Evolutionary conservation across 2,329 filamentous ascomycete genomes (phyloP).

Genomic region (Colletotrichum sidae): DNA sequence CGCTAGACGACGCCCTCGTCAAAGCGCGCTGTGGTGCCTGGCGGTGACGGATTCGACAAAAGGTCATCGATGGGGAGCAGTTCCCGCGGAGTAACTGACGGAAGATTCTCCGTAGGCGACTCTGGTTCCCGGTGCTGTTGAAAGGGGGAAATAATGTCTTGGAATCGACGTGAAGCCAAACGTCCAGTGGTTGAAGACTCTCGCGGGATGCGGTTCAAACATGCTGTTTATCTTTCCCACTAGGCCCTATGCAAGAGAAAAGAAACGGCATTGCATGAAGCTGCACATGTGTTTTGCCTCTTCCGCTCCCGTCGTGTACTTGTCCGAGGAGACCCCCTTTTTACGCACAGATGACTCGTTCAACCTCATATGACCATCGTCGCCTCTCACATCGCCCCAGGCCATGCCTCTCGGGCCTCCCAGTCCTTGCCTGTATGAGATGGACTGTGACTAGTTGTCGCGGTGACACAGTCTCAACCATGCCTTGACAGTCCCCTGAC

Average conservation of each 20-base stretch:
- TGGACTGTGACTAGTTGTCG: constrained; percentile 6
- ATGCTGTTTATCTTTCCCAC: neutral
- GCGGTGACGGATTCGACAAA: constrained; percentile 8
- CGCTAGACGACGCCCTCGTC: constrained; percentile 30
- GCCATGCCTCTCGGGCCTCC: neutral
- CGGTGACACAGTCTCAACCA: constrained; percentile 21
- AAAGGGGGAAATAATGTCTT: constrained; percentile 20
- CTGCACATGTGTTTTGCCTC: constrained; percentile 7
- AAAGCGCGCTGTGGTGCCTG: constrained; percentile 27
- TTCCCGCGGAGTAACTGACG: neutral
- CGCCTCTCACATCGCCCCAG: neutral
- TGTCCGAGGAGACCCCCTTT: neutral
- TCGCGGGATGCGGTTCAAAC: no score
- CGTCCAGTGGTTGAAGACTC: no score
- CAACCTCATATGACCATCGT: constrained; percentile 18
- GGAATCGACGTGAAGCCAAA: neutral
- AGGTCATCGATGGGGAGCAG: constrained; percentile 1
- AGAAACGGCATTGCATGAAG: neutral
- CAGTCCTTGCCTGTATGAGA: neutral
- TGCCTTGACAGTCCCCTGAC: constrained; percentile 25
- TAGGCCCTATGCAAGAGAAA: neutral
- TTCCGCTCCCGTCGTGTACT: neutral
- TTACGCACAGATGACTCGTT: constrained; percentile 25
- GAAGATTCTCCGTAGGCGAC: no score
- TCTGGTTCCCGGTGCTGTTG: neutral